Conservation (phyloP, 768 basidiomycete species). For the Tubosaeta sp. region DNA sequence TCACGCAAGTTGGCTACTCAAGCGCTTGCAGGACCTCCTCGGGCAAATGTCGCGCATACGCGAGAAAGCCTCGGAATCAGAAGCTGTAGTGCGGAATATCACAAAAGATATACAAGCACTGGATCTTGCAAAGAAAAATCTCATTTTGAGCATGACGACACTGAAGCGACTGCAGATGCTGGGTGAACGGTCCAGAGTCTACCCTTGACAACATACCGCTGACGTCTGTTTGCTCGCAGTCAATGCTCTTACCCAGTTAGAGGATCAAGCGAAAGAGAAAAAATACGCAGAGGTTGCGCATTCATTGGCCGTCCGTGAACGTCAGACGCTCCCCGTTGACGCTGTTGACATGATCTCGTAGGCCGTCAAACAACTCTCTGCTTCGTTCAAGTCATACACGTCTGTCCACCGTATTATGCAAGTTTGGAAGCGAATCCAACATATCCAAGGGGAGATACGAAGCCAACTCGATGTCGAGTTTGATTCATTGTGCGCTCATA, state of each 20-base stretch:
- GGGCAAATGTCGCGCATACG: slow-evolving; percentile 95
- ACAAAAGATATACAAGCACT: slow-evolving; percentile 95
- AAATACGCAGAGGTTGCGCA: slow-evolving; percentile 82
- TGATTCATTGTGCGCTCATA: slow-evolving; percentile 77
- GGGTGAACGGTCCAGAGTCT: slow-evolving; percentile 46
- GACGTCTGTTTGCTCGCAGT: slow-evolving; percentile 42
- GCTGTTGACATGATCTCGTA: slow-evolving; percentile 27
- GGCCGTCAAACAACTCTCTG: slow-evolving; percentile 86
- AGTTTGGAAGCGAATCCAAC: slow-evolving; percentile 75
- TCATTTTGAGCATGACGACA: slow-evolving; percentile 84
- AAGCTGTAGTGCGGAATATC: slow-evolving; percentile 91
- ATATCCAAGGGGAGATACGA: slow-evolving; percentile 79
- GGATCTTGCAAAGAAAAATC: slow-evolving; percentile 90
- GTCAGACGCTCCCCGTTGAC: slow-evolving; percentile 11
- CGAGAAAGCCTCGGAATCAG: slow-evolving; percentile 95
- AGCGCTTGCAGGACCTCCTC: slow-evolving; percentile 67
- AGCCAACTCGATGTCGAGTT: slow-evolving; percentile 85
- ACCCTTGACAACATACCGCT: not conserved
- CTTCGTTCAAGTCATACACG: slow-evolving; percentile 74
- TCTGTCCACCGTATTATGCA: slow-evolving; percentile 73
- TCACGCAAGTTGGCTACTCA: slow-evolving; percentile 2
- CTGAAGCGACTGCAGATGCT: slow-evolving; percentile 92
- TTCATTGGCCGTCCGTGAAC: slow-evolving; percentile 61
- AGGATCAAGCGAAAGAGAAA: slow-evolving; percentile 71
- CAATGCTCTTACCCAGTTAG: slow-evolving; percentile 77